A percentile compares a stretch with the other conserved stretches of the same genome.
Conservation (phyloP, 148 eudicot species). For the Rhododendron vialii region DNA sequence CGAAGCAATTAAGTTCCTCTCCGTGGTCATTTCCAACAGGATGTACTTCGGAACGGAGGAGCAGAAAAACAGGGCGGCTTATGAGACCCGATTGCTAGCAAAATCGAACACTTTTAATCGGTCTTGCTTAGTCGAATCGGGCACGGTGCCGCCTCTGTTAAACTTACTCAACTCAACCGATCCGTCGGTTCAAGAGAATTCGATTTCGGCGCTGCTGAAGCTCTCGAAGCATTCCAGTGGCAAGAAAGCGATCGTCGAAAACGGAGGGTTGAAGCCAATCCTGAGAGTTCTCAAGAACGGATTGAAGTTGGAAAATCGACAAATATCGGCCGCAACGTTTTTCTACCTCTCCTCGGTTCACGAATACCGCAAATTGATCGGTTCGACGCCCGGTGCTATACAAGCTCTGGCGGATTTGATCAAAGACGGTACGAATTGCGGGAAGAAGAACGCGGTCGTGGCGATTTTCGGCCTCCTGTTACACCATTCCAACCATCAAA, state of each 20-base stretch:
- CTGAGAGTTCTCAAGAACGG: constrained; percentile 43
- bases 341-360: constrained; percentile 62
- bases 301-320: constrained; percentile 43
- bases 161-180: constrained; percentile 47
- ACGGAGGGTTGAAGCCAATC: constrained; percentile 51
- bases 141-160: constrained; percentile 49
- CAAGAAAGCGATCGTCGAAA: constrained; percentile 53
- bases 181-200: constrained; percentile 49
- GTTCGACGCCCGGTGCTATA: constrained; percentile 38
- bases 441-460: constrained; percentile 68
- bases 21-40: constrained; percentile 45
- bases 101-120: constrained; percentile 64
- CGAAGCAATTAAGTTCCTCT: constrained; percentile 40
- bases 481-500: constrained; percentile 40
- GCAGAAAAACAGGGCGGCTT: constrained; percentile 62
- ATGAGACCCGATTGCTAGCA: constrained; percentile 59
- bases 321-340: constrained; percentile 68
- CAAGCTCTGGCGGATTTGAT: constrained; percentile 51
- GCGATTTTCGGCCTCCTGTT: constrained; percentile 57
- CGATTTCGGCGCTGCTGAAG: constrained; percentile 63
- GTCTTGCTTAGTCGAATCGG: constrained; percentile 49
- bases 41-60: constrained; percentile 41
- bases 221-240: constrained; percentile 65
- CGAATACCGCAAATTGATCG: constrained; percentile 52
- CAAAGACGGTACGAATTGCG: constrained; percentile 47